These are phyloP conservation scores for Cryptococcus amylolentus DNA, from an alignment of 1,284 basidiomycete species.

Conservation along the genomic window DNA sequence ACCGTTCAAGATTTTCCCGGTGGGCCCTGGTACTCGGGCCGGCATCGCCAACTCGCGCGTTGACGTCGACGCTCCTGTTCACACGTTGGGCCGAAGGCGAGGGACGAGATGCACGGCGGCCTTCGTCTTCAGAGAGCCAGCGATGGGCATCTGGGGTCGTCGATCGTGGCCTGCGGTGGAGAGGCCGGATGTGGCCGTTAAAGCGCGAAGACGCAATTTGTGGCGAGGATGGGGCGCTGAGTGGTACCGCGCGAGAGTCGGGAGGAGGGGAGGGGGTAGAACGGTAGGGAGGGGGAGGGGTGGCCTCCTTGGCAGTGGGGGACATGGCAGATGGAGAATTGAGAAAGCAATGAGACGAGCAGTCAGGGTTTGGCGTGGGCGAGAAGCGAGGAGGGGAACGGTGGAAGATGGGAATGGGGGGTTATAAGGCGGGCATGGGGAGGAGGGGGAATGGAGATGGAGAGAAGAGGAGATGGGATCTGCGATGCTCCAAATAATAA, in stretches of 20 bases:
- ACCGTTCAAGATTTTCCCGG: neutral
- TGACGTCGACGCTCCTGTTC: constrained; percentile 2
- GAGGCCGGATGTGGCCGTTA: neutral
- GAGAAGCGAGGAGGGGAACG: too few species aligned
- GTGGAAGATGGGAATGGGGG: too few species aligned
- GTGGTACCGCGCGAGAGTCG: too few species aligned
- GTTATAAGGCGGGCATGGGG: too few species aligned
- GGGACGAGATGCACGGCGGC: constrained; percentile 8
- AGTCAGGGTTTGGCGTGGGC: too few species aligned
- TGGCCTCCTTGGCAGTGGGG: neutral
- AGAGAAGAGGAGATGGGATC: too few species aligned
- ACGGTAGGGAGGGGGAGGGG: neutral
- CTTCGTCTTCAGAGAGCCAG: constrained; percentile 44
- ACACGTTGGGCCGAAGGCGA: neutral
- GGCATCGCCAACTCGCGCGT: constrained; percentile 2
- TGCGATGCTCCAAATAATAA: too few species aligned
- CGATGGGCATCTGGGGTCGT: constrained; percentile 18
- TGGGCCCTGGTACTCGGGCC: constrained; percentile 2
- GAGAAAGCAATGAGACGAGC: too few species aligned
- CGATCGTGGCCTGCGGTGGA: neutral
- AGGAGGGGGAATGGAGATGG: too few species aligned
- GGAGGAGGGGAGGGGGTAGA: neutral
- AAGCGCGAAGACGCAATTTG: neutral
- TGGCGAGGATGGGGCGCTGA: neutral
- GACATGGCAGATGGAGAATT: neutral